Evolutionary conservation across 768 basidiomycete species (phyloP).

Genomic region (Tricholoma terreum): DNA sequence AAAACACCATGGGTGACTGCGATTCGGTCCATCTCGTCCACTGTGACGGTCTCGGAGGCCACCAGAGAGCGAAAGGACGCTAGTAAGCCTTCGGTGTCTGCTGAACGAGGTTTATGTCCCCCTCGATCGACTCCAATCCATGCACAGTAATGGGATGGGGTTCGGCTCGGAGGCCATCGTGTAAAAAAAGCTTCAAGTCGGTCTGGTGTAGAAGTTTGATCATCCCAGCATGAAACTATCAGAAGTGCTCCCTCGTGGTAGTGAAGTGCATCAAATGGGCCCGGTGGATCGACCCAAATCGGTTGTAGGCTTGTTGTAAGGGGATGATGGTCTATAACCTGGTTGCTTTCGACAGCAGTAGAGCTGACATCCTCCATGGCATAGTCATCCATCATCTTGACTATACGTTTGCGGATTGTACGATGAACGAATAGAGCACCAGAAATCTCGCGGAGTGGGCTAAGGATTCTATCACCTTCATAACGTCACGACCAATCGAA

Average conservation of each 20-base stretch:
- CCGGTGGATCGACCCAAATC: constrained; percentile 10
- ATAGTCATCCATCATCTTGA: constrained; percentile 12
- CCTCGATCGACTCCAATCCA: constrained; percentile 36
- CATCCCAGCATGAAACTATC: constrained; percentile 23
- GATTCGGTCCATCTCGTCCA: constrained; percentile 30
- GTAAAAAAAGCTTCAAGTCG: constrained; percentile 26
- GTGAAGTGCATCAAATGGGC: constrained; percentile 10
- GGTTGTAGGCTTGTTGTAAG: neutral
- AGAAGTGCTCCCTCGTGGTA: constrained; percentile 11
- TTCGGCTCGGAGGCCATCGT: constrained; percentile 39
- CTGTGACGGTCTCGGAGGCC: constrained; percentile 23
- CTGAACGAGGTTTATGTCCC: neutral
- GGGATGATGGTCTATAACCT: neutral
- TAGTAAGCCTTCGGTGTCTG: constrained; percentile 16
- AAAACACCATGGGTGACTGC: constrained; percentile 30
- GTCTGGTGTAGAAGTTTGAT: constrained; percentile 19
- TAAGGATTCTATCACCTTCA: neutral
- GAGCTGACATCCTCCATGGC: constrained; percentile 8
- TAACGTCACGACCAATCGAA: too few species aligned
- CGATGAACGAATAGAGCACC: neutral
- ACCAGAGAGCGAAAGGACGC: constrained; percentile 20
- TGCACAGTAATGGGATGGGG: constrained; percentile 26
- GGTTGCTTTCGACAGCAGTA: neutral
- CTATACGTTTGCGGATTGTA: neutral
- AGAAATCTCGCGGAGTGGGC: too few species aligned